Evolutionary conservation across 768 basidiomycete species (phyloP), one percentile per base, ranked within the genome.

Genomic region (Gelatoporia subvermispora): DNA sequence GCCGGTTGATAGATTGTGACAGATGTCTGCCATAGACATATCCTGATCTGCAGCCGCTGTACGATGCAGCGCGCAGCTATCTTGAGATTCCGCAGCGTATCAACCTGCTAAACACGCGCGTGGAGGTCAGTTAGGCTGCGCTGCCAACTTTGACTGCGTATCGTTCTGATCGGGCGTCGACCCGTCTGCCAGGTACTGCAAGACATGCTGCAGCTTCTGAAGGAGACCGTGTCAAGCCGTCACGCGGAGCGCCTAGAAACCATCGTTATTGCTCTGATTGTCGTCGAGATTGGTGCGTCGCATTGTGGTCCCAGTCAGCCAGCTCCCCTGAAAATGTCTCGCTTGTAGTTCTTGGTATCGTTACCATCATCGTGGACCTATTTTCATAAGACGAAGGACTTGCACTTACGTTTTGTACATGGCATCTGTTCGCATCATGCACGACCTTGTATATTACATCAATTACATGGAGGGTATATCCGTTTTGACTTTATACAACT

Each of bases 1-100:
- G 39, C 18, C 45, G 43, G 37, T 22, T 25, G 36, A 18, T 35
- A 36, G 28, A 31, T 31, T 31, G 34, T 28, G 20, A 37, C 40
- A 21, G 11, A 17, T 43, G 21, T 52, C 34, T 50, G 52, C 48
- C 53, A 56, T 15, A 93, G 93, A 88, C 86, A 49, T 96, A 84
- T 63, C 94, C 94, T 20, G 94, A 97, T 71, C 73, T 97, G 18
- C 93, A 96, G 68, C 94, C 94, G 10, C 72, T 97, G 31, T 97
- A 96, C 65, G 89, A 92, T 55, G 93, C 93, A 3, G 90, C 92
- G 16, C 78, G 93, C 57, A 90, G 88, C 61, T 97, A 97, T 66
- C 78, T 97, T 18, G 94, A 97, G 70, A 90, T 96, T 47, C 89
- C 91, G 2, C 93, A 95, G 64, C 82, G 94, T 48, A 91, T 94